A percentile compares a stretch with the other conserved stretches of the same genome.
These are phyloP conservation scores for Ciborinia camelliae DNA, from an alignment of 2,329 filamentous ascomycete genomes.

Conservation along the genomic window DNA sequence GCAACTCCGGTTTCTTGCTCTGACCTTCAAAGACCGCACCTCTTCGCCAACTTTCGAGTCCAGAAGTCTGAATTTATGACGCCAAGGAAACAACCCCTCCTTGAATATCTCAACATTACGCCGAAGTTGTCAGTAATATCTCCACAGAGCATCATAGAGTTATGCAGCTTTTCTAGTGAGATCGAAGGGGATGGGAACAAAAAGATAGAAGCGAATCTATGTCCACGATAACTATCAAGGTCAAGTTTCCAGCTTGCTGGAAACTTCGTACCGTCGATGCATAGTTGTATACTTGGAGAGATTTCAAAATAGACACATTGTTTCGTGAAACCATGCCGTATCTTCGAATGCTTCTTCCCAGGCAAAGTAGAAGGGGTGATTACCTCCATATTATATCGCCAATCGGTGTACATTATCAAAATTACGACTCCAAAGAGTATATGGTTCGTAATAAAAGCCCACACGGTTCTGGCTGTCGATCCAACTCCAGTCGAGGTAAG, in stretches of 20 bases:
- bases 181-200: not conserved
- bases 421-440: not conserved
- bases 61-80: not conserved
- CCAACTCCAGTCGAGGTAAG: not conserved
- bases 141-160: not conserved
- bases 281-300: not conserved
- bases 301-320: not conserved
- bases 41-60: not conserved
- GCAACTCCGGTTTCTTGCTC: not conserved
- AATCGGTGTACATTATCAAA: not conserved
- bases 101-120: not conserved
- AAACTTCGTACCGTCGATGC: not conserved
- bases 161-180: not conserved
- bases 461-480: not conserved
- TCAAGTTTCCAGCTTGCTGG: not conserved
- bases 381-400: not conserved
- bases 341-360: not conserved
- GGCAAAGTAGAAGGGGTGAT: not conserved
- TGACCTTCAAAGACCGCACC: not conserved
- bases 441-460: not conserved
- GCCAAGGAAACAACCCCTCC: not conserved
- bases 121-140: not conserved
- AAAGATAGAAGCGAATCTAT: not conserved
- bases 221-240: not conserved
- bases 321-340: not conserved